phyloP scores from a whole-genome alignment of 441 rosid genomes.

The Geranium incanum region DNA sequence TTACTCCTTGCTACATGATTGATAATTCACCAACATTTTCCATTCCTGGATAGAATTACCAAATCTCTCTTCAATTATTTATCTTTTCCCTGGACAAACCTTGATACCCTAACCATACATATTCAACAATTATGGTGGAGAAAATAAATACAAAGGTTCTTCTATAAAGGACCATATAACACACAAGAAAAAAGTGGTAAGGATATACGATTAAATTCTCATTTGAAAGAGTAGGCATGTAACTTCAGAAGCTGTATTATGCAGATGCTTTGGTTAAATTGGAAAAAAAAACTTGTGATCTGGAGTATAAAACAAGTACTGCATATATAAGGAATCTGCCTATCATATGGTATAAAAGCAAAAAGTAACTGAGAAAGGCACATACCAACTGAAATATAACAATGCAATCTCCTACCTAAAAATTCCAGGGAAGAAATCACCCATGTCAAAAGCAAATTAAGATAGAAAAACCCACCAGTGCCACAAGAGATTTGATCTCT shows the following conservation, averaged over 20 bases:
- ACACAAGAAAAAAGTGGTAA: neutral
- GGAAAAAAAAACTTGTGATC: neutral
- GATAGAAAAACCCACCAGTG: slow-evolving; percentile 40
- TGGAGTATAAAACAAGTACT: slow-evolving; percentile 3
- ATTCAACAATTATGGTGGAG: neutral
- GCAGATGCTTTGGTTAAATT: neutral
- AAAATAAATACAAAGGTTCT: neutral
- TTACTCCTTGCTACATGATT: slow-evolving; percentile 3
- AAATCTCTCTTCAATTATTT: neutral
- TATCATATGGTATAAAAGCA: neutral
- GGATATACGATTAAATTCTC: neutral
- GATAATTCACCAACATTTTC: slow-evolving; percentile 5
- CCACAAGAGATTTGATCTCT: slow-evolving; percentile 60
- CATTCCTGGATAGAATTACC: slow-evolving; percentile 6
- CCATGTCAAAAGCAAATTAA: neutral
- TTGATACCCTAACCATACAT: neutral
- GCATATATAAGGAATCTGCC: neutral
- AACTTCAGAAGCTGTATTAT: slow-evolving; percentile 6
- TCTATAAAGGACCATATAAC: neutral
- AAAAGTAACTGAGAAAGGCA: neutral
- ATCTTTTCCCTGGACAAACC: neutral
- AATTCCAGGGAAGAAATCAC: slow-evolving; percentile 5
- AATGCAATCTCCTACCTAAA: slow-evolving; percentile 5
- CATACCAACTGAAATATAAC: slow-evolving; percentile 6
- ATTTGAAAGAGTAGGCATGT: slow-evolving; percentile 1